Evolutionary conservation across 2,329 filamentous ascomycete genomes (phyloP).

Genomic region (Orbilia javanica): DNA sequence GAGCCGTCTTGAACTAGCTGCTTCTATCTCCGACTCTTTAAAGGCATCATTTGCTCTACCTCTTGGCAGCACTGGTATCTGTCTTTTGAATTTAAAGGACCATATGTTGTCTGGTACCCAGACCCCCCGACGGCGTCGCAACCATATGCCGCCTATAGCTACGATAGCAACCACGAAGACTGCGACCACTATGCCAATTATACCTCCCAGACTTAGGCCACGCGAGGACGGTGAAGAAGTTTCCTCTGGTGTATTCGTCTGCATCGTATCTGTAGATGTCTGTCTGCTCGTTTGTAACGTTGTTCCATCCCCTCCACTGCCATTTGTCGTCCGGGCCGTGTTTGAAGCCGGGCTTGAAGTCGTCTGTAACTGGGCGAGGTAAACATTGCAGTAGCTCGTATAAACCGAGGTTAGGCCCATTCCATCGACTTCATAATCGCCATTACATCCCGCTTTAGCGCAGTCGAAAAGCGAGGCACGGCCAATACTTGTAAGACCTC

Average conservation of each 20-base stretch:
- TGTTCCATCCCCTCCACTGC: neutral
- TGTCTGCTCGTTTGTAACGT: neutral
- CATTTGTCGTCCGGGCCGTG: neutral
- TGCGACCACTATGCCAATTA: neutral
- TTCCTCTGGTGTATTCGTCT: neutral
- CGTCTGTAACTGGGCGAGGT: neutral
- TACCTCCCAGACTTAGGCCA: neutral
- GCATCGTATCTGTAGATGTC: neutral
- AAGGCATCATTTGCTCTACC: neutral
- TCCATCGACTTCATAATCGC: neutral
- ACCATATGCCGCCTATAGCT: neutral
- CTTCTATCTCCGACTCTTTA: neutral
- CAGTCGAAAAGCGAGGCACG: neutral
- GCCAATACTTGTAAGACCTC: neutral
- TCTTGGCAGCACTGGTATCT: neutral
- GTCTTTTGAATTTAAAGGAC: neutral
- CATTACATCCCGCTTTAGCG: conserved; percentile 1
- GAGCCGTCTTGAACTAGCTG: neutral
- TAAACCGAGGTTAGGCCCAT: neutral
- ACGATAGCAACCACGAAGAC: neutral
- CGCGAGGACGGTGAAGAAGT: neutral
- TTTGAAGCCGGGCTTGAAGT: neutral
- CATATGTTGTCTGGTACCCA: too few species aligned
- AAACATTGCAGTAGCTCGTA: neutral
- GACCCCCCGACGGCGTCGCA: too few species aligned